Evolutionary conservation across 73 alveolate species (phyloP), one percentile per base, ranked within the genome.

Genomic region (Paramecium sexaurelia): DNA sequence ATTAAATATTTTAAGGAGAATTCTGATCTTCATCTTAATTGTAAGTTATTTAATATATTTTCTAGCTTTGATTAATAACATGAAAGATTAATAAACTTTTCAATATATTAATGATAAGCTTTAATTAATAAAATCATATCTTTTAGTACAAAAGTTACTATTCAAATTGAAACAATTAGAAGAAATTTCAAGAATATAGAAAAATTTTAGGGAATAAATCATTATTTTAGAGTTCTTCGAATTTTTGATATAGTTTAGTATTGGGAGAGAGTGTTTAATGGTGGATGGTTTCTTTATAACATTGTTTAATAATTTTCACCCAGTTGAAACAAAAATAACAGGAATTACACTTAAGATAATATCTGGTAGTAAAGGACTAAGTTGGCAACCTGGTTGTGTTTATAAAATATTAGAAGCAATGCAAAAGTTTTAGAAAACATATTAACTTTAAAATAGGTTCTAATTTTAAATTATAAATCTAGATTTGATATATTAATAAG

Each of bases 191-290:
- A 73, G 87, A 39, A 73, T 36, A 39, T 27, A 33, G 57, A 73
- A 73, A 73, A 73, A 73, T 27, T 73, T 73, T 39, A 73, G 87
- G 27, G 87, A 73, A 73, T 73, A 7, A 19, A 73, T n/a, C 15
- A 13, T 66, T 13, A 73, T 73, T 1, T 36, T 73, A 39, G 57
- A 73, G 35, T 36, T 73, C 10, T 73, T 73, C 13, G 87, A 73
- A 32, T 33, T 33, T 37, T 20, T 73, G 19, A 11, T 73, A 15
- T 20, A 39, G 3, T 33, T 4, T 73, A 33, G 15, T 5, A 73
- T 20, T 36, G 87, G 87, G 32, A 73, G 55, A 22, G 87, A 73
- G 1, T 33, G 55, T 20, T 22, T 73, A 39, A 32, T 73, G 27
- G 87, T 39, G 3, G 55, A 73, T n/a, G 87, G 57, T 39, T 73